phyloP scores from a whole-genome alignment of 495 filamentous ascomycete genomes.

The Apiosordaria backusii region DNA sequence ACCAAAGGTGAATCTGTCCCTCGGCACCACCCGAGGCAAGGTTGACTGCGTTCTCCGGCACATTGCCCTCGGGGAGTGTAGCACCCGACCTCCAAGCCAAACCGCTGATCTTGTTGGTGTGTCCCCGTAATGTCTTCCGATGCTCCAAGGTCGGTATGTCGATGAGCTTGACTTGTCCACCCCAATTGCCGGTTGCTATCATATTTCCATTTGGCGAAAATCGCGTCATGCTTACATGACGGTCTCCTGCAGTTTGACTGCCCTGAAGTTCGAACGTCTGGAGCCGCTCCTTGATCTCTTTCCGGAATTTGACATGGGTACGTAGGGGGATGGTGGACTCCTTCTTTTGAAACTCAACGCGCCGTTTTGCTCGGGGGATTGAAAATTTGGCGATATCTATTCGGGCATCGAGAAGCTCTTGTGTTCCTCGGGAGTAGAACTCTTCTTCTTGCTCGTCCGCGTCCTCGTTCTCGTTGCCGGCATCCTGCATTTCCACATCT shows the following conservation, averaged over 20 bases:
- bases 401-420: conserved; percentile 71
- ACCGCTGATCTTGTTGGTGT: conserved; percentile 83
- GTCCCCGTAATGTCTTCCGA: conserved; percentile 68
- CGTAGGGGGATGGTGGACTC: conserved; percentile 80
- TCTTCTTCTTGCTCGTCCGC: conserved; percentile 82
- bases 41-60: conserved; percentile 73
- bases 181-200: conserved; percentile 89
- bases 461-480: conserved; percentile 60
- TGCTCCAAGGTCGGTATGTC: conserved; percentile 78
- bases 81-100: conserved; percentile 84
- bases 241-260: conserved; percentile 85
- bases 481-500: conserved; percentile 61
- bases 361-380: conserved; percentile 71
- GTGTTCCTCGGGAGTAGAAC: conserved; percentile 83
- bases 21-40: conserved; percentile 90
- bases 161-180: conserved; percentile 79
- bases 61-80: conserved; percentile 63
- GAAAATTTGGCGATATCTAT: conserved; percentile 82
- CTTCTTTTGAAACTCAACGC: conserved; percentile 69
- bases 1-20: conserved; percentile 87
- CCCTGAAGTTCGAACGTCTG: conserved; percentile 83
- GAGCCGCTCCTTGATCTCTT: conserved; percentile 79
- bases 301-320: conserved; percentile 86
- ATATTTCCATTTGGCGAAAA: conserved; percentile 83
- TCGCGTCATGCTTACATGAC: conserved; percentile 83